Conservation (phyloP, 805 yeast genomes). For the Candida corydali region DNA sequence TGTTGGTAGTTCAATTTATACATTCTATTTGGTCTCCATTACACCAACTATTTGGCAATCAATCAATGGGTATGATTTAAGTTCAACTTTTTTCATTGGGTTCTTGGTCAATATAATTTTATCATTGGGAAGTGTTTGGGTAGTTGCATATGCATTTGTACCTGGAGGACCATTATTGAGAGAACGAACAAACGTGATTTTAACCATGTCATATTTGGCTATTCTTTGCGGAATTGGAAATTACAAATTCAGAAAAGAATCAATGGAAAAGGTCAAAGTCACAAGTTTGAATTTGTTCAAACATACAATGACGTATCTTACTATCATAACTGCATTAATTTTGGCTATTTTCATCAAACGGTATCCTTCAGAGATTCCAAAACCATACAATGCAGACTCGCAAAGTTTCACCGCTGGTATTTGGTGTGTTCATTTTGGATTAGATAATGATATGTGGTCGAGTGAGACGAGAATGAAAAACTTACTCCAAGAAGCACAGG, state of each 20-base stretch:
- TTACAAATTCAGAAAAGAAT: constrained; percentile 22
- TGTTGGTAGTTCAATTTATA: constrained; percentile 62
- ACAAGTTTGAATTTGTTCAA: constrained; percentile 1
- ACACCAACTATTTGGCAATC: constrained; percentile 59
- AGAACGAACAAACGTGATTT: constrained; percentile 79
- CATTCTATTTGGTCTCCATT: constrained; percentile 59
- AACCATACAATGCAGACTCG: constrained; percentile 45
- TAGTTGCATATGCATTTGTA: constrained; percentile 96
- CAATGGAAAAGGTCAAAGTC: constrained; percentile 5
- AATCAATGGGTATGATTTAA: constrained; percentile 52
- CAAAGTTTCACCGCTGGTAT: constrained; percentile 88
- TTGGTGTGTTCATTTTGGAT: constrained; percentile 97
- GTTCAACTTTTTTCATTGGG: constrained; percentile 46
- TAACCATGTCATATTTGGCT: constrained; percentile 50
- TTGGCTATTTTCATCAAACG: constrained; percentile 56
- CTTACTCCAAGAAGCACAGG: constrained; percentile 76
- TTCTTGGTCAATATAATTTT: constrained; percentile 50
- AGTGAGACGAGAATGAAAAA: constrained; percentile 86
- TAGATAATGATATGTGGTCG: constrained; percentile 98
- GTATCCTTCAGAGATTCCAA: constrained; percentile 59
- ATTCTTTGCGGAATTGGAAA: constrained; percentile 52
- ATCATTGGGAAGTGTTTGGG: constrained; percentile 87
- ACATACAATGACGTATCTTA: constrained; percentile 27
- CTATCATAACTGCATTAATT: constrained; percentile 48
- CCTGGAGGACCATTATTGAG: constrained; percentile 88